Evolutionary conservation across 371 early-diverging fungal species (phyloP).

Genomic region (Circinella umbellata): DNA sequence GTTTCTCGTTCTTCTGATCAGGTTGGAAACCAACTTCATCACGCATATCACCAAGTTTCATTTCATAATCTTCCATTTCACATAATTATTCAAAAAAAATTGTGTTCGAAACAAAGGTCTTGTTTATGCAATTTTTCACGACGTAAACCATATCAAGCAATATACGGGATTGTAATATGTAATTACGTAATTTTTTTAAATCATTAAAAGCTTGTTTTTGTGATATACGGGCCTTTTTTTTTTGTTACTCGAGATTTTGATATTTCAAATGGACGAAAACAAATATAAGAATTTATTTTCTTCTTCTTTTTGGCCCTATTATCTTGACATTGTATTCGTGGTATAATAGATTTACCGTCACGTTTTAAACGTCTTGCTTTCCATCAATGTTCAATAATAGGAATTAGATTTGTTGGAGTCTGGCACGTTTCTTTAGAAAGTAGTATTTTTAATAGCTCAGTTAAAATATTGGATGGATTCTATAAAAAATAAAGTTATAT

Average conservation of each 20-base stretch:
- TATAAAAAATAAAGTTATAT: slow-evolving; percentile 7
- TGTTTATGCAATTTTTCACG: slow-evolving; percentile 81
- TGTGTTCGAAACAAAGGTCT: slow-evolving; percentile 67
- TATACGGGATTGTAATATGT: slow-evolving; percentile 77
- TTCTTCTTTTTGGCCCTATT: slow-evolving; percentile 53
- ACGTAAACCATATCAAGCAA: slow-evolving; percentile 81
- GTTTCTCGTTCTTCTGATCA: slow-evolving; percentile 40
- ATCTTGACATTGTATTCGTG: slow-evolving; percentile 68
- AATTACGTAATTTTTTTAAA: slow-evolving; percentile 77
- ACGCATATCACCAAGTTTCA: slow-evolving; percentile 59
- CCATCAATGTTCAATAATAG: slow-evolving; percentile 54
- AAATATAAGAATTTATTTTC: slow-evolving; percentile 93
- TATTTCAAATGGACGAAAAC: slow-evolving; percentile 94
- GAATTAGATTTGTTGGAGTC: not conserved
- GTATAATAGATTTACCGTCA: slow-evolving; percentile 63
- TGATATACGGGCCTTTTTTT: slow-evolving; percentile 72
- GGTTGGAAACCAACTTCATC: slow-evolving; percentile 53
- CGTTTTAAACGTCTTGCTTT: slow-evolving; percentile 47
- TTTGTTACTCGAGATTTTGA: too few species aligned
- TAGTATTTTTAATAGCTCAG: not conserved
- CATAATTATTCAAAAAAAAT: slow-evolving; percentile 60
- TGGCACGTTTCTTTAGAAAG: not conserved
- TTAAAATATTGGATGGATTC: slow-evolving; percentile 44
- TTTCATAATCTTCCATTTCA: slow-evolving; percentile 57
- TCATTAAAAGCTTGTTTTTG: slow-evolving; percentile 87